phyloP scores from a whole-genome alignment of 2,329 filamentous ascomycete species.

The Bimuria novae-zelandiae region DNA sequence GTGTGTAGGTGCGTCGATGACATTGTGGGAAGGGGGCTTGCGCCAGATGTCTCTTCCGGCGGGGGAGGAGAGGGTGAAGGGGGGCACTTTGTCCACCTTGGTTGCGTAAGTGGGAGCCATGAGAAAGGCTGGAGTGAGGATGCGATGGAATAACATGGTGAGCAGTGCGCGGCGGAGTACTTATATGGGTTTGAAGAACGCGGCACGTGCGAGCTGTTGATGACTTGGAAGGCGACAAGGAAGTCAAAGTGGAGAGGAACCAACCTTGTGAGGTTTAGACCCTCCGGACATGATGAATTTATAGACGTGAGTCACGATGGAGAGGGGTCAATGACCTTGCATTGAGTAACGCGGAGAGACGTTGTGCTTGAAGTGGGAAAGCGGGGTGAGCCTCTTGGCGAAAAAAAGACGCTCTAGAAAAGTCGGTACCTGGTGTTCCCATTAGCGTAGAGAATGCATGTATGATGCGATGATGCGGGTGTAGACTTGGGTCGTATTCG shows the following conservation, averaged over 20 bases:
- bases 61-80: conserved; percentile 46
- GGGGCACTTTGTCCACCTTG: conserved; percentile 26
- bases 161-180: conserved; percentile 3
- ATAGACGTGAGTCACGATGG: conserved; percentile 17
- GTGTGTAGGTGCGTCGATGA: conserved; percentile 62
- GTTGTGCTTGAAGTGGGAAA: conserved; percentile 17
- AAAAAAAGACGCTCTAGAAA: conserved; percentile 16
- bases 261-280: conserved; percentile 20
- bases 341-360: neutral
- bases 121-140: neutral
- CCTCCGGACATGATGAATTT: conserved; percentile 10
- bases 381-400: conserved; percentile 32
- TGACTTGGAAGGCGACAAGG: conserved; percentile 5
- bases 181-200: conserved; percentile 22
- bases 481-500: conserved; percentile 6
- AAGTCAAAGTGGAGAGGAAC: conserved; percentile 16
- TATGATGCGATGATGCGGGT: conserved; percentile 12
- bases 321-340: conserved; percentile 3
- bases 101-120: conserved; percentile 23
- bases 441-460: conserved; percentile 5
- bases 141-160: conserved; percentile 13
- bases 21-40: conserved; percentile 68
- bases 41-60: conserved; percentile 77
- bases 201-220: conserved; percentile 5
- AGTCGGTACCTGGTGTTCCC: conserved; percentile 5